phyloP scores from a whole-genome alignment of 768 basidiomycete genomes.

The Termitomyces sp. region DNA sequence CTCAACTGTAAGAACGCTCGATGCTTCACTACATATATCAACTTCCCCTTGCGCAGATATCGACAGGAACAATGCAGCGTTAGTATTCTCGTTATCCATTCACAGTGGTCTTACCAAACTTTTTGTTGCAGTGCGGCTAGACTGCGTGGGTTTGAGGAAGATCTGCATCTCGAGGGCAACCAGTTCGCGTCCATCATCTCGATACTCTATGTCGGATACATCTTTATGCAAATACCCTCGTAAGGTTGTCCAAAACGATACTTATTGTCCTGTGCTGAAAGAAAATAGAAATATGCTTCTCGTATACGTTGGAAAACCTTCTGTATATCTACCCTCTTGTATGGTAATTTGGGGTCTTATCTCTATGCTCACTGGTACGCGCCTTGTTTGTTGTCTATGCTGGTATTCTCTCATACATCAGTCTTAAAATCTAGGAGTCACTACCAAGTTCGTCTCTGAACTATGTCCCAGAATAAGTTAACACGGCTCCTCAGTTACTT shows the following conservation, averaged over 20 bases:
- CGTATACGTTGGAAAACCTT: constrained; percentile 63
- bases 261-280: neutral
- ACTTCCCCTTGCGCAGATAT: constrained; percentile 34
- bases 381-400: constrained; percentile 1
- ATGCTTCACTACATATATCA: neutral
- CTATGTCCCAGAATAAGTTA: neutral
- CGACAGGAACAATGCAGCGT: constrained; percentile 68
- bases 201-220: constrained; percentile 69
- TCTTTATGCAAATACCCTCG: constrained; percentile 79
- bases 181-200: constrained; percentile 67
- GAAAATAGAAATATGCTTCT: constrained; percentile 66
- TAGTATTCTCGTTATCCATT: neutral
- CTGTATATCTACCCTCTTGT: constrained; percentile 59
- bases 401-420: neutral
- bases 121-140: constrained; percentile 53
- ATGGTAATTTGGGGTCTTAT: constrained; percentile 73
- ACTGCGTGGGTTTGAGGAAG: constrained; percentile 64
- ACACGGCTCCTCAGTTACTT: constrained; percentile 42
- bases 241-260: constrained; percentile 26
- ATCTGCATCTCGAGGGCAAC: constrained; percentile 55
- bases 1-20: constrained; percentile 37
- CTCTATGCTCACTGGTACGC: constrained; percentile 49
- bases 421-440: constrained; percentile 25
- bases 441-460: constrained; percentile 27
- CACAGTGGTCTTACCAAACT: neutral